A percentile compares a stretch with the other conserved stretches of the same genome.
Evolutionary conservation across 163 green algal genomes (phyloP).

Genomic region (Coccomyxa subellipsoidea): DNA sequence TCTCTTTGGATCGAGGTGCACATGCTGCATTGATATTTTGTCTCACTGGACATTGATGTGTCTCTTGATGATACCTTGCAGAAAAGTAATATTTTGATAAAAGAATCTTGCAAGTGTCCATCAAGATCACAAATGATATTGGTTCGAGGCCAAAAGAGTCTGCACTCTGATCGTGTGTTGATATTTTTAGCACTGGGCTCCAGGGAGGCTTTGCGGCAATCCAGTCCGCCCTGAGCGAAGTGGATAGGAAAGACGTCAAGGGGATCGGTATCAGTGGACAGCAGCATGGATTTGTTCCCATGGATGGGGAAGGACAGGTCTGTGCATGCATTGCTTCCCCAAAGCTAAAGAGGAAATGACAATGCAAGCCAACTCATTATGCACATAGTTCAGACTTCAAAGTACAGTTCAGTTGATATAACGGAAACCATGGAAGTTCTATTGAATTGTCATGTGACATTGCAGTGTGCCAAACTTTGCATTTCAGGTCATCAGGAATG

Average conservation of each 20-base stretch:
- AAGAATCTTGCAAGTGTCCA: no score
- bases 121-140: no score
- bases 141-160: no score
- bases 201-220: constrained; percentile 29
- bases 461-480: no score
- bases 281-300: constrained; percentile 86
- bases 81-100: no score
- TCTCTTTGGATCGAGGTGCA: constrained; percentile 67
- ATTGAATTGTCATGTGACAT: background rate
- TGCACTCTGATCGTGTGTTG: no score
- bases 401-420: background rate
- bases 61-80: no score
- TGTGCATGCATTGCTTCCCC: no score
- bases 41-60: no score
- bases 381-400: no score
- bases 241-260: constrained; percentile 24
- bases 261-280: constrained; percentile 71
- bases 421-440: background rate
- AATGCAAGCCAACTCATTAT: no score
- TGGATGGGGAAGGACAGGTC: constrained; percentile 56
- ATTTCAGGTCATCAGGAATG: constrained; percentile 62
- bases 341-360: no score
- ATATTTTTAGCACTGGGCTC: background rate
- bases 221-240: constrained; percentile 10
- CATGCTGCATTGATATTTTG: background rate